These are phyloP conservation scores for Turritis glabra DNA, from an alignment of 345 rosid species.

Conservation along the genomic window DNA sequence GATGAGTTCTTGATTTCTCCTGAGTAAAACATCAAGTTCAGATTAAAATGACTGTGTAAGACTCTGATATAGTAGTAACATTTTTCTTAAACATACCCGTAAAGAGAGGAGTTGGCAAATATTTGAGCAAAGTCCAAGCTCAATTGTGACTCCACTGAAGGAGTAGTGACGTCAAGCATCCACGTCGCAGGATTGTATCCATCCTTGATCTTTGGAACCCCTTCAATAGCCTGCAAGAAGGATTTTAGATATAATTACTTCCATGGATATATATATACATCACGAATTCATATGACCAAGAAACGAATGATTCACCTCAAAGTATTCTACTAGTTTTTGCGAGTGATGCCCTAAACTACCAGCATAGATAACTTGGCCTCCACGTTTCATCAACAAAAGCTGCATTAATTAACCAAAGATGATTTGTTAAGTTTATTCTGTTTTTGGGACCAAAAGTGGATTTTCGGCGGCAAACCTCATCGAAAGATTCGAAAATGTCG, in stretches of 20 bases:
- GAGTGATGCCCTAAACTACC: conserved; percentile 76
- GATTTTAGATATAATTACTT: not conserved
- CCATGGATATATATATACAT: not conserved
- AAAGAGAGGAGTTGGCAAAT: conserved; percentile 61
- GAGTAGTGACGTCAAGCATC: conserved; percentile 79
- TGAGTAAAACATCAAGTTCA: conserved; percentile 19
- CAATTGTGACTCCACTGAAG: conserved; percentile 64
- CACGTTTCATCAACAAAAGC: conserved; percentile 86
- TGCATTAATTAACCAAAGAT: conserved; percentile 33
- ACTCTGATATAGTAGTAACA: not conserved
- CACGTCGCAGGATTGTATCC: conserved; percentile 91
- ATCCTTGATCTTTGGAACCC: conserved; percentile 66
- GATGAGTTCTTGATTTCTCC: conserved; percentile 69
- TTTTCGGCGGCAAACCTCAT: conserved; percentile 55
- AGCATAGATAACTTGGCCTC: conserved; percentile 85
- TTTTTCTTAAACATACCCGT: conserved; percentile 47
- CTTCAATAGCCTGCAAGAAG: conserved; percentile 59
- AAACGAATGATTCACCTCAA: conserved; percentile 55
- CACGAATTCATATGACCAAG: not conserved
- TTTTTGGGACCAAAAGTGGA: not conserved
- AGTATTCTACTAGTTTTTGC: conserved; percentile 73
- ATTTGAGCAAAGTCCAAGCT: conserved; percentile 65
- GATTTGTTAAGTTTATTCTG: not conserved
- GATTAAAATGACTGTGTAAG: not conserved
- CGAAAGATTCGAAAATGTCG: conserved; percentile 87